phyloP scores from a whole-genome alignment of 2,329 filamentous ascomycete genomes.

The Colletotrichum sp. region DNA sequence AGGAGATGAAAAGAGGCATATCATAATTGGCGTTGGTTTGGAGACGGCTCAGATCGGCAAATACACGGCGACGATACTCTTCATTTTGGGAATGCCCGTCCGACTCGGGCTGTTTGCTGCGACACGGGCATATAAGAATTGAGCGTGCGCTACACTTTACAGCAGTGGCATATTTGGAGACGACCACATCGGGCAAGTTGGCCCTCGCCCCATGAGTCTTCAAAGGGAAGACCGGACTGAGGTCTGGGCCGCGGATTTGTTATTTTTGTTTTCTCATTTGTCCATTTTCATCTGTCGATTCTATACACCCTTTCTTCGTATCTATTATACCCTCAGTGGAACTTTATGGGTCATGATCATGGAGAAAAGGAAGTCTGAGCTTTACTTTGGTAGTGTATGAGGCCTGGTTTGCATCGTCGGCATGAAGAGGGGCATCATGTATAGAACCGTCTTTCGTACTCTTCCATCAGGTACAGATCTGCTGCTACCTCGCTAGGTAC shows the following conservation, averaged over 20 bases:
- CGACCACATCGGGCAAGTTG: neutral
- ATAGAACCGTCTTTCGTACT: neutral
- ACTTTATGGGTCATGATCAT: conserved; percentile 11
- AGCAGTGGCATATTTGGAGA: neutral
- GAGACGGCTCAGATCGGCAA: conserved; percentile 2
- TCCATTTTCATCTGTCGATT: neutral
- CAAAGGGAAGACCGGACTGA: neutral
- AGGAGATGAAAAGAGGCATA: neutral
- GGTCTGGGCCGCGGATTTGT: neutral
- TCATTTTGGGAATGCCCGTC: neutral
- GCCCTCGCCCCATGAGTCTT: neutral
- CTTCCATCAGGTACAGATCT: neutral
- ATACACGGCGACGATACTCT: conserved; percentile 10
- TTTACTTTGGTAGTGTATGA: neutral
- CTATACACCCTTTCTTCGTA: conserved; percentile 5
- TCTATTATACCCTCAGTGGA: conserved; percentile 17
- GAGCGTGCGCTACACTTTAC: neutral
- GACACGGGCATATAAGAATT: neutral
- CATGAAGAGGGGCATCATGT: neutral
- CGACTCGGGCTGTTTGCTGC: neutral
- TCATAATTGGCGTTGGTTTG: conserved; percentile 6
- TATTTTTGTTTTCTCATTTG: neutral
- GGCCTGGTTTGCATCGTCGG: neutral
- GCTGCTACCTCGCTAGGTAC: conserved; percentile 2
- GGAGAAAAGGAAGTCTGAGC: neutral